Evolutionary conservation across 257 asterid genomes (phyloP).

Genomic region (Solanum habrochaites): DNA sequence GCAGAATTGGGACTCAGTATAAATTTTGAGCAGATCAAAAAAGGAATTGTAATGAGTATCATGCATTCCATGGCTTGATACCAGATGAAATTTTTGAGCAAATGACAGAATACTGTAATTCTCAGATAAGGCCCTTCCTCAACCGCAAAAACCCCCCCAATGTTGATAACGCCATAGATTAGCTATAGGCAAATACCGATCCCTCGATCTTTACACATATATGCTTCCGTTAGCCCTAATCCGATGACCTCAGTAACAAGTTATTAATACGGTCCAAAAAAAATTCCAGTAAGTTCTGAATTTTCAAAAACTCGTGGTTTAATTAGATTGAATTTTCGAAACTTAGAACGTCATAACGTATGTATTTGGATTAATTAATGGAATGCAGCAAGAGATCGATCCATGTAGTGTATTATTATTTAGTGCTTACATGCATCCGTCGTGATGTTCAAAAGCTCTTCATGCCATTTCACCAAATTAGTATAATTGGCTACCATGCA

Average conservation of each 20-base stretch:
- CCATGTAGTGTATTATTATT: constrained; percentile 30
- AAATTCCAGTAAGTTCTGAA: background rate
- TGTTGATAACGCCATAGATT: background rate
- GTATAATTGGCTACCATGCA: constrained; percentile 24
- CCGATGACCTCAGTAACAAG: background rate
- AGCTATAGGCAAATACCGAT: background rate
- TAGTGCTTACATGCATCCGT: constrained; percentile 15
- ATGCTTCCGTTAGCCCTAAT: constrained; percentile 12
- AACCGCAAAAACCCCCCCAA: background rate
- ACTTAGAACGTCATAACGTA: background rate
- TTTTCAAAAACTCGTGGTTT: background rate
- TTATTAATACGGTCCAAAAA: background rate
- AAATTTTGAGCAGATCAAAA: constrained; percentile 8
- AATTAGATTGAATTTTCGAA: background rate
- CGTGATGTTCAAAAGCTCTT: constrained; percentile 33
- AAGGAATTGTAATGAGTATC: constrained; percentile 18
- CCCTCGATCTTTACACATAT: constrained; percentile 21
- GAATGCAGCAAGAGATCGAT: constrained; percentile 5
- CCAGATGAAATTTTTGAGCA: constrained; percentile 19
- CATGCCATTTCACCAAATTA: constrained; percentile 26
- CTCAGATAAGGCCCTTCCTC: constrained; percentile 1
- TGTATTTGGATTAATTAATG: background rate
- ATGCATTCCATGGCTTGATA: constrained; percentile 25
- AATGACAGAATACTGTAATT: constrained; percentile 14
- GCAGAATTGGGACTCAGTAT: constrained; percentile 38